Evolutionary conservation across 345 rosid species (phyloP), one percentile per base, ranked within the genome.

Genomic region (Kandelia obovata): DNA sequence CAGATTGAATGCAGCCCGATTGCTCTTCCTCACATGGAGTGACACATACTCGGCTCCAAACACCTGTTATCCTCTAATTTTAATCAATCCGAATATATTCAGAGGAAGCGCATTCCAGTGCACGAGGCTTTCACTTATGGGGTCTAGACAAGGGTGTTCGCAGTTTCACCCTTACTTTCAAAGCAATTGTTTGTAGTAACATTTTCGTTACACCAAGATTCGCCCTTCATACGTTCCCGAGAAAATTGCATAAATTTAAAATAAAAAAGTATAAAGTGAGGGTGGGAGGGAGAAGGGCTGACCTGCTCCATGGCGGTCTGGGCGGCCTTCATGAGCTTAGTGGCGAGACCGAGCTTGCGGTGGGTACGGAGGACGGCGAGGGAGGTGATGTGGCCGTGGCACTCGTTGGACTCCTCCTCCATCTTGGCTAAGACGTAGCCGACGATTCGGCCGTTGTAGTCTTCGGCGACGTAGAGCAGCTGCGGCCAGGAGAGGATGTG

Each of bases 401-500:
- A 95, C 87, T 95, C 99, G 65, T 84, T 90, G 64, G 87, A 87
- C 78, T 95, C 99, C 37, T 95, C 99, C 65, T 95, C 99, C 99
- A 95, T 95, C 90, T 95, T 95, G 46, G 98, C 98, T 39, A 94
- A 73, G 5, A 95, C 99, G 64, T 95, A 92, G 25, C 99, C 99
- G 43, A 95, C 99, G 79, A 95, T 95, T 30, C 91, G 89, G 55
- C 96, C 96, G 68, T 92, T 92, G 85, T 92, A 92, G 77, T 92
- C 99, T 73, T 95, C 96, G 35, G 98, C 99, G n/a, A 95, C 99
- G 80, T 92, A 92, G 69, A 92, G 96, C 27, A 95, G 96, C 91
- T 95, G 99, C 2, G 99, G 99, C 99, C 97, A 95, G 4, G 99
- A 95, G 53, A 95, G 96, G 80, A 95, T 92, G 77, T 92, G 99